A percentile compares a stretch with the other conserved stretches of the same genome.
Evolutionary conservation across 441 rosid species (phyloP).

Genomic region (Omphalea diandra): DNA sequence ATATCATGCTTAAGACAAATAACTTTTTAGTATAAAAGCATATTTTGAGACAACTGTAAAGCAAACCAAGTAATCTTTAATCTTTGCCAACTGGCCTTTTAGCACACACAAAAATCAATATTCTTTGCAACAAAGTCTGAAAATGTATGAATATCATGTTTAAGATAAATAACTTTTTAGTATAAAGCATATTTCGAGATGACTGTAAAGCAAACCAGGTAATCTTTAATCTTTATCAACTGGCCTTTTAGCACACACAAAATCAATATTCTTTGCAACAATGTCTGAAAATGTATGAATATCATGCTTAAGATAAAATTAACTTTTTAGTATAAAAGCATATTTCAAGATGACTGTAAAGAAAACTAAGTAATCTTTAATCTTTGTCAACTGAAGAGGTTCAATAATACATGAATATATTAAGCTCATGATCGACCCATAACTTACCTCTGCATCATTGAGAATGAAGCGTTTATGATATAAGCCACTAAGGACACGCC

Average conservation of each 20-base stretch:
- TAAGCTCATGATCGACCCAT: background rate
- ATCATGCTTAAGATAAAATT: too few relatives aligned
- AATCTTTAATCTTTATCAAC: too few relatives aligned
- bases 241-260: too few relatives aligned
- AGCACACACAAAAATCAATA: too few relatives aligned
- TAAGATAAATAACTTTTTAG: background rate
- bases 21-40: background rate
- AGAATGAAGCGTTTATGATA: conserved; percentile 58
- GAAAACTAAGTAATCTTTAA: too few relatives aligned
- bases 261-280: too few relatives aligned
- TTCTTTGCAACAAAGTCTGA: background rate
- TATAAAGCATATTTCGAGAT: background rate
- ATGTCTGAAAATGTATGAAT: too few relatives aligned
- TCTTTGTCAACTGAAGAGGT: background rate
- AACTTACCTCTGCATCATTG: conserved; percentile 63
- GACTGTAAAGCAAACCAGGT: background rate
- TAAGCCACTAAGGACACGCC: conserved; percentile 91
- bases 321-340: too few relatives aligned
- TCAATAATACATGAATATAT: background rate
- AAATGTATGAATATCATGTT: background rate
- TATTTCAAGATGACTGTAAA: too few relatives aligned
- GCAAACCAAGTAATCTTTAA: background rate
- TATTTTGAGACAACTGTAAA: background rate
- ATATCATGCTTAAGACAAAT: background rate
- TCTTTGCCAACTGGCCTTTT: too few relatives aligned